Base-by-base conservation (phyloP, 1,284 basidiomycete species). In the Papiliotrema flavescens region DNA sequence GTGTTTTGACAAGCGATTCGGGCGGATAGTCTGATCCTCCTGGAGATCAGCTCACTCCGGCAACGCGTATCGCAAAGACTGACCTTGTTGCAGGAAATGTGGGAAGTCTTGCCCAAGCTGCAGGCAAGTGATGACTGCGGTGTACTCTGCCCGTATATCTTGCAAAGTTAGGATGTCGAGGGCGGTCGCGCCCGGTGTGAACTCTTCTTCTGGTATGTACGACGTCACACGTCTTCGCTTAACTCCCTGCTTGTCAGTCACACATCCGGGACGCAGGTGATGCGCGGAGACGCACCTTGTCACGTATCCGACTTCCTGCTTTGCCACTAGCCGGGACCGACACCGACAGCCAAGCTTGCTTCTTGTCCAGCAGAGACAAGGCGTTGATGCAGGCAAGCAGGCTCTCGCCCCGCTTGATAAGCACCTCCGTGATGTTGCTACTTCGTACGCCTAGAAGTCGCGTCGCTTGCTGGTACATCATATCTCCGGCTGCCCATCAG, bases 391-490 rank as follows among this genome's bases (percentile, higher is more conserved):
- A 86, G 32, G 94, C 85, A 46, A 88, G 82, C 69, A 91, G 89
- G 60, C 64, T 89, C 81, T 78, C 90, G 24, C 90, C 82, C 72
- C 93, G 90, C 63, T 88, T 83, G 59, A 86, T 84, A 34, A 84
- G 83, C 48, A 88, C 67, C 17, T 82, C 80, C 8, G 62, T 74
- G 46, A 85, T 84, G 49, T 83, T 84, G 5, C 6, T 11, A 11
- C 6, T 32, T 32, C 28, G 28, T 11, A 32, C 28, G 28, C 11
- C 28, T 11, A 32, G 11, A 9, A 97, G 77, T 63, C 90, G 87
- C 55, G 87, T 82, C 17, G 89, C 92, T 57, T 92, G 87, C 66
- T 93, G 89, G 74, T 96, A 98, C 94, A 98, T 98, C 22, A 86
- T 86, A 53, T 88, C 81, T 13, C 89, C 89, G 51, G 92, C 92